phyloP scores from a whole-genome alignment of 495 filamentous ascomycete species.

The Lichina pygmaea region DNA sequence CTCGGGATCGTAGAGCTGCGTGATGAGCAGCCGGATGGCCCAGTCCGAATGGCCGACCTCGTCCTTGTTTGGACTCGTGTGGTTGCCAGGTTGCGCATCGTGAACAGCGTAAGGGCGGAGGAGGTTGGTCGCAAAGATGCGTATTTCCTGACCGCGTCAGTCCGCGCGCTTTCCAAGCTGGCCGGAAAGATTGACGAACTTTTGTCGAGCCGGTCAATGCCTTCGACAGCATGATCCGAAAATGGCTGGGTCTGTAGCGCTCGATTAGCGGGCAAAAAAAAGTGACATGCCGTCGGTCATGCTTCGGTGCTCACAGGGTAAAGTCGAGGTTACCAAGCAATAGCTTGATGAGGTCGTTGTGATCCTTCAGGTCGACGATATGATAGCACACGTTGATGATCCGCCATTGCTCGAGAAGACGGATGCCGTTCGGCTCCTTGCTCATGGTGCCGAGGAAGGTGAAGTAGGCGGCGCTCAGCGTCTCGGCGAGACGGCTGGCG shows the following conservation, averaged over 20 bases:
- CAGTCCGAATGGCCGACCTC: slow-evolving; percentile 41
- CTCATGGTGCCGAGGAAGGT: slow-evolving; percentile 70
- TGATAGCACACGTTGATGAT: slow-evolving; percentile 99
- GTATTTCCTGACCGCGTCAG: slow-evolving; percentile 25
- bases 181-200: not conserved
- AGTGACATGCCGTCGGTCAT: not conserved
- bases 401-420: slow-evolving; percentile 85
- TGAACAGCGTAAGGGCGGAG: slow-evolving; percentile 56
- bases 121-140: slow-evolving; percentile 61
- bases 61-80: slow-evolving; percentile 4
- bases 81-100: slow-evolving; percentile 11
- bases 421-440: slow-evolving; percentile 50
- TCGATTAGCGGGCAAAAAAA: not conserved
- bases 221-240: slow-evolving; percentile 76
- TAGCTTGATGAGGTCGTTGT: slow-evolving; percentile 70
- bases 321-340: slow-evolving; percentile 83
- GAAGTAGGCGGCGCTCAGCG: slow-evolving; percentile 77
- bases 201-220: slow-evolving; percentile 78
- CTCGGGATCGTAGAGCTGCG: slow-evolving; percentile 89
- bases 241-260: slow-evolving; percentile 36
- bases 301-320: slow-evolving; percentile 19
- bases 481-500: slow-evolving; percentile 51
- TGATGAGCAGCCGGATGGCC: slow-evolving; percentile 89
- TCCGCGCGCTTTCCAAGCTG: not conserved
- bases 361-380: slow-evolving; percentile 69